phyloP scores from a whole-genome alignment of 2,329 filamentous ascomycete genomes.

The Purpureocillium lavendulum region DNA sequence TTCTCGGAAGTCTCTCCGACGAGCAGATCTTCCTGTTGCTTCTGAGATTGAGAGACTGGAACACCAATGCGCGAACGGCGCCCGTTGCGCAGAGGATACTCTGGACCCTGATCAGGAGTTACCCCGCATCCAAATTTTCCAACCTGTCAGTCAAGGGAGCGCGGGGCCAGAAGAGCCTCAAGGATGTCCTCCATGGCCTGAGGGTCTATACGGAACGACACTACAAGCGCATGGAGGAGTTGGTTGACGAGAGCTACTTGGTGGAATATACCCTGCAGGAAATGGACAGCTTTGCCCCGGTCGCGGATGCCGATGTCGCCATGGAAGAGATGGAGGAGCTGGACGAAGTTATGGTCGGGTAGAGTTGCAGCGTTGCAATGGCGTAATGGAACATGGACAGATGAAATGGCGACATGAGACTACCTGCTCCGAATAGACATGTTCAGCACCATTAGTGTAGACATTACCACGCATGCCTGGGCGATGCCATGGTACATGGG shows the following conservation, averaged over 20 bases:
- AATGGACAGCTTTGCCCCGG: conserved; percentile 68
- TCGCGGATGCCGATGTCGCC: conserved; percentile 18
- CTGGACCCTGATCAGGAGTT: conserved; percentile 69
- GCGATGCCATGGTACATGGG: too few species aligned
- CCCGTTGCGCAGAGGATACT: conserved; percentile 80
- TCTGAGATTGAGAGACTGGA: conserved; percentile 85
- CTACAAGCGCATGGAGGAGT: conserved; percentile 79
- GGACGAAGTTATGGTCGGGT: conserved; percentile 12
- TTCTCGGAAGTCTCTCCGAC: conserved; percentile 69
- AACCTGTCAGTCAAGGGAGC: conserved; percentile 54
- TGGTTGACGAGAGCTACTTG: conserved; percentile 89
- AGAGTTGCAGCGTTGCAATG: too few species aligned
- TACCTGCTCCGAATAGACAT: too few species aligned
- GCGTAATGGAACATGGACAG: not conserved
- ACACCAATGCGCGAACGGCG: conserved; percentile 85
- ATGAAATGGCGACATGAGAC: too few species aligned
- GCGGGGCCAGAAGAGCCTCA: conserved; percentile 56
- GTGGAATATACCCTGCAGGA: conserved; percentile 88
- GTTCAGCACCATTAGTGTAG: too few species aligned
- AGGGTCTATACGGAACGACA: conserved; percentile 88
- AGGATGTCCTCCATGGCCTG: conserved; percentile 80
- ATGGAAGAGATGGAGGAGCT: conserved; percentile 28
- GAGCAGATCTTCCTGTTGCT: conserved; percentile 82
- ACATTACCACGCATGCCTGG: too few species aligned
- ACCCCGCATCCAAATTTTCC: conserved; percentile 70